Percentiles rank a stretch among this genome's conserved stretches.
These are phyloP conservation scores for Botrytis aclada DNA, from an alignment of 2,329 filamentous ascomycete genomes.

Conservation along the genomic window DNA sequence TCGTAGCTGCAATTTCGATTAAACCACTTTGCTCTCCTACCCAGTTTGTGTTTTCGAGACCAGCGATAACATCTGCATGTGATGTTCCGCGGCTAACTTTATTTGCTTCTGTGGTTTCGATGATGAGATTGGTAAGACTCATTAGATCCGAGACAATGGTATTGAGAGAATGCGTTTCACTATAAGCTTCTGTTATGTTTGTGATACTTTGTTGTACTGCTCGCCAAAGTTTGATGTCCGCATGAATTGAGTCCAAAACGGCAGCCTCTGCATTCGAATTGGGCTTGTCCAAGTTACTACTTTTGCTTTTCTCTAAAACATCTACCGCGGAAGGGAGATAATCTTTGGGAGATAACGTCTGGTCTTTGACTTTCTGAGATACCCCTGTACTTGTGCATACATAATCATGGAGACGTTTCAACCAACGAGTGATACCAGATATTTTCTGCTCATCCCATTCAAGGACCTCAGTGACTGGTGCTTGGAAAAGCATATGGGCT, in stretches of 20 bases:
- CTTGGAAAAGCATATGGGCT: conserved; percentile 86
- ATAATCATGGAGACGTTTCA: conserved; percentile 54
- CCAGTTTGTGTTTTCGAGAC: neutral
- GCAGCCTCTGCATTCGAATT: neutral
- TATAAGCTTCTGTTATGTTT: conserved; percentile 66
- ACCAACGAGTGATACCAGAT: conserved; percentile 76
- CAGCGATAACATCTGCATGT: neutral
- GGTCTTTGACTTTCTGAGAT: neutral
- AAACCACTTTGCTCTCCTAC: conserved; percentile 37
- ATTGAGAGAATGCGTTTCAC: conserved; percentile 73
- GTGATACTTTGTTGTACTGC: conserved; percentile 64
- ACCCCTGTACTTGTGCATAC: conserved; percentile 7
- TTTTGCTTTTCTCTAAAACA: neutral
- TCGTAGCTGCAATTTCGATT: conserved; percentile 7
- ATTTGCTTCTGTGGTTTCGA: conserved; percentile 40
- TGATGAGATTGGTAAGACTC: conserved; percentile 69
- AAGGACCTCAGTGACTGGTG: conserved; percentile 76
- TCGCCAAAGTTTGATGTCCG: conserved; percentile 52
- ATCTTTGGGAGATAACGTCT: neutral
- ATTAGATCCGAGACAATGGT: conserved; percentile 82
- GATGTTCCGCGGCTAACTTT: conserved; percentile 21
- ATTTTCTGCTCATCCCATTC: conserved; percentile 89
- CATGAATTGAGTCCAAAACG: conserved; percentile 32
- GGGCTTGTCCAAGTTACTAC: neutral
- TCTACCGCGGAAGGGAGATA: neutral